phyloP scores from a whole-genome alignment of 495 filamentous ascomycete genomes.

The Copromyces sp. region DNA sequence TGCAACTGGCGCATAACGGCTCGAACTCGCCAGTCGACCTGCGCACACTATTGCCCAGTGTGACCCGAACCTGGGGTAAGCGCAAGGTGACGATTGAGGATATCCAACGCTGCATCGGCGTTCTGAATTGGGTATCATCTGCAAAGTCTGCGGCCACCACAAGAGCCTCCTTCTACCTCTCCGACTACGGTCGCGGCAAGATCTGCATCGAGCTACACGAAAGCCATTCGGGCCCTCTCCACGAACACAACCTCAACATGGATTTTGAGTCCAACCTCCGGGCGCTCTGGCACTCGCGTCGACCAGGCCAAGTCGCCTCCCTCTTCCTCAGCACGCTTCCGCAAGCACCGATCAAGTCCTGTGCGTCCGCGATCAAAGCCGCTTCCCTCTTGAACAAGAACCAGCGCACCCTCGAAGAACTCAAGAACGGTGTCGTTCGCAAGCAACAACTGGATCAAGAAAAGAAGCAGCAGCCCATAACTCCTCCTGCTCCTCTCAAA shows the following conservation, averaged over 20 bases:
- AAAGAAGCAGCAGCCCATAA: constrained; percentile 1
- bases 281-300: constrained; percentile 33
- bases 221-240: constrained; percentile 30
- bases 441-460: constrained; percentile 31
- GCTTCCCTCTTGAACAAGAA: constrained; percentile 41
- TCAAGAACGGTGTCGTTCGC: constrained; percentile 40
- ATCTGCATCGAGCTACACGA: constrained; percentile 33
- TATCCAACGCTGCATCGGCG: constrained; percentile 44
- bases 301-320: constrained; percentile 7
- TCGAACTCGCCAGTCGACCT: constrained; percentile 48
- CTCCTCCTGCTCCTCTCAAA: constrained; percentile 13
- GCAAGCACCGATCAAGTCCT: constrained; percentile 39
- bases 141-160: constrained; percentile 1
- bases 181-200: constrained; percentile 49
- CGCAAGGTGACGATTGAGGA: constrained; percentile 48
- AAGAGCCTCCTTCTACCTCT: constrained; percentile 36
- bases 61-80: constrained; percentile 52
- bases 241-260: constrained; percentile 45
- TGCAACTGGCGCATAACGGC: constrained; percentile 58
- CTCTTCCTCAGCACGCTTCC: constrained; percentile 46
- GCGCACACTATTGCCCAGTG: constrained; percentile 40
- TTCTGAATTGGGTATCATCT: constrained; percentile 28
- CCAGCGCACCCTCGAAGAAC: constrained; percentile 50
- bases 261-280: constrained; percentile 42
- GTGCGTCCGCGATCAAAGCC: constrained; percentile 35